phyloP scores from a whole-genome alignment of 2,329 filamentous ascomycete species.

The Diaporthe eres region DNA sequence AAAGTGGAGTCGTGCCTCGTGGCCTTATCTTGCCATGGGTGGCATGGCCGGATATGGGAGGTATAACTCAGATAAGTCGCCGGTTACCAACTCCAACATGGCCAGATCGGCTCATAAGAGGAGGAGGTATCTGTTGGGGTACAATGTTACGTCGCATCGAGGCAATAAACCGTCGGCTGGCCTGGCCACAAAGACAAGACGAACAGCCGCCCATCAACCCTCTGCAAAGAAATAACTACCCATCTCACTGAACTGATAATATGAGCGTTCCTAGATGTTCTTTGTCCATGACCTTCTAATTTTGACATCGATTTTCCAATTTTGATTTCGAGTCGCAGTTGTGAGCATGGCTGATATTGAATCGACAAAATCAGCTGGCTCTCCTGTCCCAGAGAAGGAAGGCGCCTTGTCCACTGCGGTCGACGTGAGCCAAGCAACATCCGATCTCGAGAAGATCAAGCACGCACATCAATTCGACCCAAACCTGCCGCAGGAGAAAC shows the following conservation, averaged over 20 bases:
- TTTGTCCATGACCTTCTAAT: background rate
- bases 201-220: background rate
- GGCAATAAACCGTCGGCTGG: background rate
- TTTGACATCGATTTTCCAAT: background rate
- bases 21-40: constrained; percentile 33
- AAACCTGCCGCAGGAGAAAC: constrained; percentile 52
- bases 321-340: background rate
- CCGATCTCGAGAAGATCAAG: constrained; percentile 49
- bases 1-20: constrained; percentile 27
- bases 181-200: background rate
- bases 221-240: background rate
- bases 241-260: background rate
- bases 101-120: background rate
- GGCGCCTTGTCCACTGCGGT: background rate
- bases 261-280: background rate
- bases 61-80: constrained; percentile 32
- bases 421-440: constrained; percentile 36
- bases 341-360: constrained; percentile 18
- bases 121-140: background rate
- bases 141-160: constrained; percentile 34
- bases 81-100: background rate
- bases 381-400: constrained; percentile 30
- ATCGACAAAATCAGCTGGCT: background rate
- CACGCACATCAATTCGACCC: constrained; percentile 53
- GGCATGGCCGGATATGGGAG: constrained; percentile 25